Evolutionary conservation across 2,329 filamentous ascomycete genomes (phyloP).

Genomic region (Ascochyta lentis): DNA sequence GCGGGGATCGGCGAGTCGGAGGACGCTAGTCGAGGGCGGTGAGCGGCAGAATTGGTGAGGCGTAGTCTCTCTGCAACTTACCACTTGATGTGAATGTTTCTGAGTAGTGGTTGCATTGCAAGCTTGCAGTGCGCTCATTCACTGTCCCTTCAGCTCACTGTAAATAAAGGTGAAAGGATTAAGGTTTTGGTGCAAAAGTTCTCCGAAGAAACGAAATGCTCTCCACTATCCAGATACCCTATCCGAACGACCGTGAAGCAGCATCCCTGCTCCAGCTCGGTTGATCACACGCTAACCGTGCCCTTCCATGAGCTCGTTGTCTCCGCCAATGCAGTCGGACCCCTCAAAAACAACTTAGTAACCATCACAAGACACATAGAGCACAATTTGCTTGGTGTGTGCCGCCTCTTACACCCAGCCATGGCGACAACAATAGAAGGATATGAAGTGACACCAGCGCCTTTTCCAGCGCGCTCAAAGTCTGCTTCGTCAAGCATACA

Average conservation of each 20-base stretch:
- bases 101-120: too few species aligned
- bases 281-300: neutral
- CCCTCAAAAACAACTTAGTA: neutral
- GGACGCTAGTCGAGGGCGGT: constrained; percentile 13
- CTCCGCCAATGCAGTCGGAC: constrained; percentile 3
- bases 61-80: too few species aligned
- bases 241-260: too few species aligned
- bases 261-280: too few species aligned
- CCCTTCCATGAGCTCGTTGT: constrained; percentile 13
- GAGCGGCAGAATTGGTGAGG: constrained; percentile 26
- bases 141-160: too few species aligned
- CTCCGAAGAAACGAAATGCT: too few species aligned
- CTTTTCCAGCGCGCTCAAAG: constrained; percentile 72
- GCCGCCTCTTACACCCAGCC: neutral
- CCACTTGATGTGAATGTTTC: too few species aligned
- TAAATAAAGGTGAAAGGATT: too few species aligned
- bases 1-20: constrained; percentile 35
- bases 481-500: constrained; percentile 65
- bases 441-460: constrained; percentile 46
- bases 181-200: too few species aligned
- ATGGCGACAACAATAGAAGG: constrained; percentile 20
- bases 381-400: too few species aligned
- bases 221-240: too few species aligned
- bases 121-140: too few species aligned
- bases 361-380: neutral